A percentile compares a stretch with the other conserved stretches of the same genome.
phyloP scores from a whole-genome alignment of 2,329 filamentous ascomycete genomes.

The Tolypocladium inflatum region DNA sequence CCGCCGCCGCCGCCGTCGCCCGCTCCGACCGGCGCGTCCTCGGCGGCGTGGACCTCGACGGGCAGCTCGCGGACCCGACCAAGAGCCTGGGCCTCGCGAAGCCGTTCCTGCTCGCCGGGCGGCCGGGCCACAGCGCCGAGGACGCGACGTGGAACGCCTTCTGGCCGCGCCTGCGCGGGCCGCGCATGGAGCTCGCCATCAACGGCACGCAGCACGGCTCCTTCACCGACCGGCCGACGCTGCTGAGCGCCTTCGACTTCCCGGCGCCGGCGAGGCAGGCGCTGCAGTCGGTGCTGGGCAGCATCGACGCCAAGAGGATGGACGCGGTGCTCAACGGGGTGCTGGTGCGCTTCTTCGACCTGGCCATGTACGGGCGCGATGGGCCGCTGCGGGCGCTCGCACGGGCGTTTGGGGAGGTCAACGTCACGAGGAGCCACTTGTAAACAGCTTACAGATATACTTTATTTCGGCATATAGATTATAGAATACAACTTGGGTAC shows the following conservation, averaged over 20 bases:
- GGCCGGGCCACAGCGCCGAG: conserved; percentile 15
- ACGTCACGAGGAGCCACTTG: conserved; percentile 8
- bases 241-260: conserved; percentile 14
- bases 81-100: neutral
- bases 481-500: too few species aligned
- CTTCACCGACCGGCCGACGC: conserved; percentile 19
- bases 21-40: conserved; percentile 10
- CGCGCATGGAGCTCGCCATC: conserved; percentile 14
- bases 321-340: conserved; percentile 11
- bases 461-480: too few species aligned
- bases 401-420: conserved; percentile 7
- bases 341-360: conserved; percentile 11
- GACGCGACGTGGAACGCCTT: conserved; percentile 22
- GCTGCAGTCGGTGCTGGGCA: conserved; percentile 8
- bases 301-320: conserved; percentile 6
- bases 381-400: conserved; percentile 4
- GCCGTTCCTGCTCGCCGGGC: conserved; percentile 21
- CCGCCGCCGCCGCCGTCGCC: conserved; percentile 18
- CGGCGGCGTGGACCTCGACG: conserved; percentile 32
- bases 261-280: conserved; percentile 4
- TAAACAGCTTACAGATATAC: too few species aligned
- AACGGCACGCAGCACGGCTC: conserved; percentile 17
- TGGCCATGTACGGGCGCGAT: conserved; percentile 6
- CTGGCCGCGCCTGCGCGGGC: conserved; percentile 15
- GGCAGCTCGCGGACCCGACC: conserved; percentile 19